A percentile compares a stretch with the other conserved stretches of the same genome.
Evolutionary conservation across 2,329 filamentous ascomycete genomes (phyloP).

Genomic region (Ophiostoma ulmi): DNA sequence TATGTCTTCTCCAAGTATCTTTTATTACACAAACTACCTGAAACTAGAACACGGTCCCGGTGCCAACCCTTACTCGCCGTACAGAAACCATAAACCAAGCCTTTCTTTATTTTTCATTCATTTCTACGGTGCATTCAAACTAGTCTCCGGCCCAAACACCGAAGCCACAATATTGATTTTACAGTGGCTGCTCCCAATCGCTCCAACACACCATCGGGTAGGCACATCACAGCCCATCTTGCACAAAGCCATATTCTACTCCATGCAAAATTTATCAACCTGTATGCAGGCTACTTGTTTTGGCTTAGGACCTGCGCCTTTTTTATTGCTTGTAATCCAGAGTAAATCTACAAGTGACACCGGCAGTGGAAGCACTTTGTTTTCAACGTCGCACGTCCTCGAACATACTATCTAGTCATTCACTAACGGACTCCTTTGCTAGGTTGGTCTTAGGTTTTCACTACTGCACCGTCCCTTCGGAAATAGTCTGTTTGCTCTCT

Average conservation of each 20-base stretch:
- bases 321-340: background rate
- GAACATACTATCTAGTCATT: background rate
- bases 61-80: background rate
- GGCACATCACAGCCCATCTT: too few relatives aligned
- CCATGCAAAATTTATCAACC: too few relatives aligned
- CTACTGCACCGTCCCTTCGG: too few relatives aligned
- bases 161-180: background rate
- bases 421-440: background rate
- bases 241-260: too few relatives aligned
- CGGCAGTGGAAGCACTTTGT: too few relatives aligned
- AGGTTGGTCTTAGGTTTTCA: background rate
- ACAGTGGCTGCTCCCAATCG: too few relatives aligned
- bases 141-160: background rate
- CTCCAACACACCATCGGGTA: too few relatives aligned
- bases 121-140: too few relatives aligned
- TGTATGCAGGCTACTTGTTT: background rate
- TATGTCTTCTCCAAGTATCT: background rate
- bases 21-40: background rate
- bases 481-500: too few relatives aligned
- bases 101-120: background rate
- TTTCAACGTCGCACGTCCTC: background rate
- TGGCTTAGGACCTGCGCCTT: background rate
- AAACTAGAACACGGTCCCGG: background rate
- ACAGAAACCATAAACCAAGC: background rate
- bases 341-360: background rate